These are phyloP conservation scores for Mrakiaceae sp. DNA, from an alignment of 1,284 basidiomycete species.

Conservation along the genomic window DNA sequence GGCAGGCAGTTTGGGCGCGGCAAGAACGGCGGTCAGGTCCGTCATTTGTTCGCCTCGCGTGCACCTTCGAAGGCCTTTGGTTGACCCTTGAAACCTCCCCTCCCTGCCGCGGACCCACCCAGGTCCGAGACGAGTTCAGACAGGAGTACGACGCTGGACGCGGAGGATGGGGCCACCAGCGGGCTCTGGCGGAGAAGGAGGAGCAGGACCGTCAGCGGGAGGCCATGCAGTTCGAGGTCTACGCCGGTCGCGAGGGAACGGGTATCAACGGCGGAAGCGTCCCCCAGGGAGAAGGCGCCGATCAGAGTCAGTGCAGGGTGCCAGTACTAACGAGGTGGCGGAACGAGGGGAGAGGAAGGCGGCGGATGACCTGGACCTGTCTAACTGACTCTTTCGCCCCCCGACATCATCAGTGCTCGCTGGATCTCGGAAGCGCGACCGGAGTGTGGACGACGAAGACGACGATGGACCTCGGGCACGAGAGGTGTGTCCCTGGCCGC, in stretches of 20 bases:
- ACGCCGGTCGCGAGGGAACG: constrained; percentile 65
- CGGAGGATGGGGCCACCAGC: constrained; percentile 80
- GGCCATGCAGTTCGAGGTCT: constrained; percentile 68
- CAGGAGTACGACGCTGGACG: constrained; percentile 94
- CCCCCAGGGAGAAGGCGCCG: constrained; percentile 34
- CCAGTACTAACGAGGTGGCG: not conserved
- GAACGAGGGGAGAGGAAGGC: not conserved
- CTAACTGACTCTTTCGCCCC: not conserved
- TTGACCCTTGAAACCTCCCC: not conserved
- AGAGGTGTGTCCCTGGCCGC: not conserved
- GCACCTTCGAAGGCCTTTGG: not conserved
- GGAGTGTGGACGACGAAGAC: constrained; percentile 9
- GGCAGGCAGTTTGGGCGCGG: constrained; percentile 96
- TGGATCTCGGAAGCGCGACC: constrained; percentile 9
- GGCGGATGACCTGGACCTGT: not conserved
- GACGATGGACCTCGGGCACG: constrained; percentile 2
- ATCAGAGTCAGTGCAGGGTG: constrained; percentile 7
- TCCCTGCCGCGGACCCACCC: not conserved
- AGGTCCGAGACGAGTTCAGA: constrained; percentile 84
- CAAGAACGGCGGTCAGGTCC: constrained; percentile 79
- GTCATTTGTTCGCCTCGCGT: not conserved
- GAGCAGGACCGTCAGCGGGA: constrained; percentile 70
- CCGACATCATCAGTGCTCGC: not conserved
- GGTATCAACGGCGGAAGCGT: constrained; percentile 71
- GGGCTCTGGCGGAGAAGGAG: constrained; percentile 60